phyloP scores from a whole-genome alignment of 805 yeast species.

The Zygosaccharomyces siamensis region DNA sequence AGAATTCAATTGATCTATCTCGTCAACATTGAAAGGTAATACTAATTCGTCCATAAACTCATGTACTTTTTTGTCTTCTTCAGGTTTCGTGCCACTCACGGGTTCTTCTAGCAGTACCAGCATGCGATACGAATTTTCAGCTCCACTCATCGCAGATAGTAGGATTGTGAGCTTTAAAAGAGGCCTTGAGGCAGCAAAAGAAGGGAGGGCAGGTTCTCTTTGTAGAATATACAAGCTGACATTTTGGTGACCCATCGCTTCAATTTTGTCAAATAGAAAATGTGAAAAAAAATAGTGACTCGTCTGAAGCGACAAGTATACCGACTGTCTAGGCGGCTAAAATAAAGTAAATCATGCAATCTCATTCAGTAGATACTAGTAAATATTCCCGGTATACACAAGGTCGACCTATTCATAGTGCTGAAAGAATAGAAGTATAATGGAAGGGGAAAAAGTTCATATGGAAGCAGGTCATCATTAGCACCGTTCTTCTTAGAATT shows the following conservation, averaged over 20 bases:
- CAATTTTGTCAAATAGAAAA: conserved; percentile 4
- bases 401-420: not conserved
- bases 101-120: conserved; percentile 30
- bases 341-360: not conserved
- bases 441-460: not conserved
- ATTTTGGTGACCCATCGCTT: not conserved
- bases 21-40: conserved; percentile 31
- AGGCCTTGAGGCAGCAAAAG: not conserved
- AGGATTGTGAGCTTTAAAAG: not conserved
- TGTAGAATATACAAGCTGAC: not conserved
- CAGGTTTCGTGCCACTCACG: conserved; percentile 13
- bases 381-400: not conserved
- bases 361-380: not conserved
- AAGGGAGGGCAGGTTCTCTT: not conserved
- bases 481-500: not conserved
- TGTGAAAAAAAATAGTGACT: no score
- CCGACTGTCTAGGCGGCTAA: not conserved
- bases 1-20: conserved; percentile 29
- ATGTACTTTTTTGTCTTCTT: conserved; percentile 25
- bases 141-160: conserved; percentile 14
- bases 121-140: conserved; percentile 28
- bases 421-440: not conserved
- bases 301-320: not conserved
- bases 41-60: conserved; percentile 34
- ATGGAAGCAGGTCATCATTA: not conserved